These are phyloP conservation scores for Willaertia magna DNA, from an alignment of 208 protist species.

Conservation along the genomic window DNA sequence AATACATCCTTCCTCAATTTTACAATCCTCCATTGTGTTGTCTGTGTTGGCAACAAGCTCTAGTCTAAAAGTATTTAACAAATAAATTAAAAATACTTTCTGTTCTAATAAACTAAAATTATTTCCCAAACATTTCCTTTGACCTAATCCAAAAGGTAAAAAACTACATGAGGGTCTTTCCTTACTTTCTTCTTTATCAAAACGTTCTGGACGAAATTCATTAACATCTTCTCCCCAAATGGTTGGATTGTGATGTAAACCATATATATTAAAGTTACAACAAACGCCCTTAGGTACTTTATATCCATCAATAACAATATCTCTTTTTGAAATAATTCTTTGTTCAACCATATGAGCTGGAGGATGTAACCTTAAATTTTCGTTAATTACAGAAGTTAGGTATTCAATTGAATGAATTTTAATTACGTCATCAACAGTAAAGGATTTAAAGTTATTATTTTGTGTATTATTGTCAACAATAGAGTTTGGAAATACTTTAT, in stretches of 20 bases:
- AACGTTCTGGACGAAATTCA: neutral
- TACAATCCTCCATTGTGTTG: too few species aligned
- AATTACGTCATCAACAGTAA: too few species aligned
- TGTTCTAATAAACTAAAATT: neutral
- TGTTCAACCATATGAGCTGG: neutral
- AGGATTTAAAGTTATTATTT: neutral
- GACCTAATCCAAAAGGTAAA: neutral
- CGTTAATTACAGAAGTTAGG: neutral
- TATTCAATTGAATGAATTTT: neutral
- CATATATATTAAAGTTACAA: neutral
- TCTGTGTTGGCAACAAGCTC: too few species aligned
- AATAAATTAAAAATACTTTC: too few species aligned
- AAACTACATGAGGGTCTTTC: too few species aligned
- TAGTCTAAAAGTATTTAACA: too few species aligned
- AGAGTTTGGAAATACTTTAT: neutral
- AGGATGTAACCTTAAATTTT: neutral
- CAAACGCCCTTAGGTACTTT: neutral
- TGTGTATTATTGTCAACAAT: neutral
- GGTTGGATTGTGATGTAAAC: neutral
- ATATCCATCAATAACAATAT: neutral
- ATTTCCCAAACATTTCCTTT: neutral
- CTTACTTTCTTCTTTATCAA: too few species aligned
- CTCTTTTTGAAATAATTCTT: neutral
- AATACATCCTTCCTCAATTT: too few species aligned
- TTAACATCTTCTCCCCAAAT: neutral